Conservation (phyloP, 208 protist species). For the Crithidia thermophila region DNA sequence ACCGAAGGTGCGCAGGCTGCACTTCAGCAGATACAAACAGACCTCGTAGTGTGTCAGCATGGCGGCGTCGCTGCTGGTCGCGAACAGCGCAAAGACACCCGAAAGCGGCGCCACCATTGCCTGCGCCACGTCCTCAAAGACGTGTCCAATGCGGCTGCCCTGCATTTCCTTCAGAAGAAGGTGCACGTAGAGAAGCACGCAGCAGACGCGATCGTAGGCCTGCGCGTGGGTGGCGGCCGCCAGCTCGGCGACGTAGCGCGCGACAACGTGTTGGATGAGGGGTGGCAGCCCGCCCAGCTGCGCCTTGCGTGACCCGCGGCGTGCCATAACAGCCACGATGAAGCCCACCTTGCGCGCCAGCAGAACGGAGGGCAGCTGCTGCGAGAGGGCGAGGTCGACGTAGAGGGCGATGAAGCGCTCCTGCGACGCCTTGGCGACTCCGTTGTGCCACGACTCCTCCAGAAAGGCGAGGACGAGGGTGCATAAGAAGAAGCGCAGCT, state of each 20-base stretch:
- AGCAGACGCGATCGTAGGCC: constrained; percentile 21
- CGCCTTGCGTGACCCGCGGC: constrained; percentile 31
- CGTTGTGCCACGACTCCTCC: constrained; percentile 64
- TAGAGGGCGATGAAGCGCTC: constrained; percentile 43
- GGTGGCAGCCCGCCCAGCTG: constrained; percentile 41
- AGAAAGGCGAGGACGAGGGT: constrained; percentile 65
- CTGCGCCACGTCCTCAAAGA: constrained; percentile 55
- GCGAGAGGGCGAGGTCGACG: constrained; percentile 36
- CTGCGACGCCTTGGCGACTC: constrained; percentile 40
- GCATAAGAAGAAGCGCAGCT: constrained; percentile 74
- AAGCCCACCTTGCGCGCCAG: constrained; percentile 64
- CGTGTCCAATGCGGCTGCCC: constrained; percentile 43
- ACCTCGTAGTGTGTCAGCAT: constrained; percentile 41
- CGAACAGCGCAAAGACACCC: constrained; percentile 39
- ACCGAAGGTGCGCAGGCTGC: constrained; percentile 72
- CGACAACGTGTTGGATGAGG: constrained; percentile 35
- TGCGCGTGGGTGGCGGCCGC: constrained; percentile 1
- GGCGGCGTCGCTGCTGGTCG: constrained; percentile 4
- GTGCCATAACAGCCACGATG: constrained; percentile 66
- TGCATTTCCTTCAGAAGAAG: constrained; percentile 74
- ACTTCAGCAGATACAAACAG: constrained; percentile 76
- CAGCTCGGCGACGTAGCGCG: constrained; percentile 31
- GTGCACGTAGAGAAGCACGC: constrained; percentile 64
- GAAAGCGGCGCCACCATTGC: constrained; percentile 53
- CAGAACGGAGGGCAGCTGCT: constrained; percentile 27